Evolutionary conservation across 2,329 filamentous ascomycete species (phyloP).

Genomic region (Rosellinia necatrix): DNA sequence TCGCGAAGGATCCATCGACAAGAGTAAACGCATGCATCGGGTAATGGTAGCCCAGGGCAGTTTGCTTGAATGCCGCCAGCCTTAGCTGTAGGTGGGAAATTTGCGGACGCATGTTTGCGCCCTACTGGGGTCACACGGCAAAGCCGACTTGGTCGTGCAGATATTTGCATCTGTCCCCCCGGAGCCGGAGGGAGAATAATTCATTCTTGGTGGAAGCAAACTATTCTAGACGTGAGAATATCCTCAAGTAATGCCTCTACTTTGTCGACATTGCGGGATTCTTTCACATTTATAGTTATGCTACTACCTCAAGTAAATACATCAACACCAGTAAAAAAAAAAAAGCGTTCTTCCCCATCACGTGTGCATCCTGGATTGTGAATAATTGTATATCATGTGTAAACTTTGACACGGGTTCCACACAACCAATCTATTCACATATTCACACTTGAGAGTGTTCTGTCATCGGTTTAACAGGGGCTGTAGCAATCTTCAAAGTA

Average conservation of each 20-base stretch:
- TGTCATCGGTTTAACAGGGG: too few relatives aligned
- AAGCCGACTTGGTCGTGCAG: slow-evolving; percentile 13
- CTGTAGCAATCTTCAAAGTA: too few relatives aligned
- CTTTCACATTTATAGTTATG: slow-evolving; percentile 26
- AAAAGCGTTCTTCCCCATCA: background rate
- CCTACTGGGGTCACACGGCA: slow-evolving; percentile 15
- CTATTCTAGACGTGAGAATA: slow-evolving; percentile 30
- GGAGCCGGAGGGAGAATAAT: slow-evolving; percentile 25
- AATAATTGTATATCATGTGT: too few relatives aligned
- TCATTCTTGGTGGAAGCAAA: slow-evolving; percentile 34
- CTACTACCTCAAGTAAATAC: slow-evolving; percentile 31
- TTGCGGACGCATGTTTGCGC: slow-evolving; percentile 13
- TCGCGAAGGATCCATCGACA: slow-evolving; percentile 19
- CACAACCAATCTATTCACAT: too few relatives aligned
- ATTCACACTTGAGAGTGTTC: too few relatives aligned
- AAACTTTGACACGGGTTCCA: too few relatives aligned
- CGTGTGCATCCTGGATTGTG: background rate
- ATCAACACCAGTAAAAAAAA: slow-evolving; percentile 22
- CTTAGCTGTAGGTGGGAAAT: slow-evolving; percentile 11
- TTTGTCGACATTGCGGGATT: slow-evolving; percentile 24
- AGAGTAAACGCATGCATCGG: slow-evolving; percentile 17
- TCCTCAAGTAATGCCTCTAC: slow-evolving; percentile 24
- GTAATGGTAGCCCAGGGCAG: slow-evolving; percentile 9
- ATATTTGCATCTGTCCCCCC: slow-evolving; percentile 24
- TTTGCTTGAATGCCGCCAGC: slow-evolving; percentile 7